A percentile compares a stretch with the other conserved stretches of the same genome.
Conservation (phyloP, 2,329 filamentous ascomycete genomes). For the Cadophora gregata region DNA sequence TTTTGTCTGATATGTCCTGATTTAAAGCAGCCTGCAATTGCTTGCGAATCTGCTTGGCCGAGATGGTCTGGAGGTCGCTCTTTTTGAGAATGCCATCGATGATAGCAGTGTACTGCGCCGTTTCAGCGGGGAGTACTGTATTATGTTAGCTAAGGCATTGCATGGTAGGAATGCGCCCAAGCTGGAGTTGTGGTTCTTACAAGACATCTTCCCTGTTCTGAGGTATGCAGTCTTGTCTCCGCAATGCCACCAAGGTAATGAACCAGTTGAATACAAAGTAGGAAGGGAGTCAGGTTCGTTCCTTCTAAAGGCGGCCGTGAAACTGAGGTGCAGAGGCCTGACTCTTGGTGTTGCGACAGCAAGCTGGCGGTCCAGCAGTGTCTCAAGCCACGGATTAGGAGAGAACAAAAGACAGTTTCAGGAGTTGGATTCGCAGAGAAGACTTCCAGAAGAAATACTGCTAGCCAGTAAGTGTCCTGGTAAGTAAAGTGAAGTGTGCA, state of each 20-base stretch:
- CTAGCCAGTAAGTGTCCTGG: background rate
- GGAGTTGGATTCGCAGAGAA: background rate
- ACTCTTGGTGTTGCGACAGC: background rate
- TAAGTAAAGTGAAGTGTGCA: background rate
- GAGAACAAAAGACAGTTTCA: background rate
- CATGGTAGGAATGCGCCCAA: background rate
- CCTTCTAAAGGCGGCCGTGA: slow-evolving; percentile 1
- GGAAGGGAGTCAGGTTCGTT: background rate
- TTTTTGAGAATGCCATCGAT: slow-evolving; percentile 47
- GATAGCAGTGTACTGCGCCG: slow-evolving; percentile 45
- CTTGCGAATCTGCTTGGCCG: slow-evolving; percentile 47
- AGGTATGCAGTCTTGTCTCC: background rate
- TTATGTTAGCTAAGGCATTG: slow-evolving; percentile 18
- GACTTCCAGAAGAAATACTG: background rate
- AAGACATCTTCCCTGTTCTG: slow-evolving; percentile 32
- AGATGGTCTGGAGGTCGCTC: slow-evolving; percentile 47
- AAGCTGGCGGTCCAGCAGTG: slow-evolving; percentile 1
- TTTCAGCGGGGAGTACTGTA: slow-evolving; percentile 41
- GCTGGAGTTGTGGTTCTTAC: slow-evolving; percentile 25
- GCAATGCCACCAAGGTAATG: background rate
- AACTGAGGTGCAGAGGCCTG: background rate
- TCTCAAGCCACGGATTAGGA: background rate
- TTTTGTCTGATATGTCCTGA: slow-evolving; percentile 47
- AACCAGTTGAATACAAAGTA: background rate
- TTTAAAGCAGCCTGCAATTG: slow-evolving; percentile 42